Evolutionary conservation across 805 yeast species (phyloP), one percentile per base, ranked within the genome.

Genomic region (Yarrowia yakushimensis): DNA sequence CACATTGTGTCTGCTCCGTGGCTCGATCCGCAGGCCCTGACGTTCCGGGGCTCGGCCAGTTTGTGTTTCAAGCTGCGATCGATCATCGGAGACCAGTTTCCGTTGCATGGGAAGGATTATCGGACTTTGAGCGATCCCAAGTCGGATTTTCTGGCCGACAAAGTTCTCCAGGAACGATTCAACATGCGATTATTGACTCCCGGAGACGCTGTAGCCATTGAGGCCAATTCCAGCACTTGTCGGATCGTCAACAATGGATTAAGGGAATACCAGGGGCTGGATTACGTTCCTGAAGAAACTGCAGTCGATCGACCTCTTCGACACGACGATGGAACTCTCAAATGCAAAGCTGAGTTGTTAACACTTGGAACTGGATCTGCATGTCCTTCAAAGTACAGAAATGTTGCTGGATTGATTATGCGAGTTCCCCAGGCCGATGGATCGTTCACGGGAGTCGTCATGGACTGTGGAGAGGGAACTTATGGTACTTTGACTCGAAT

Each of bases 391-490:
- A 82, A 84, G 64, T 83, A 84, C 67, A 79, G 98, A 67, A 94
- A 94, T 70, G 99, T 94, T 1, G 81, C 88, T 15, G 87, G 94
- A 0, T 88, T 89, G 18, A 72, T 91, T 23, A 79, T 94, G 2
- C 81, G 97, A 65, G 68, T 91, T 0, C 96, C 97, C 27, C 65
- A 45, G 20, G 46, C 31, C 12, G 50, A 27, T 10, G 68, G 66
- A 73, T 9, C 62, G 1, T 59, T 18, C 25, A 59, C 62, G 3
- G 33, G 86, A 2, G 71, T 88, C 0, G 67, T 94, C 22, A 74
- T 94, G 36, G 99, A 94, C 74, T 96, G 94, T n/a, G 99, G 99
- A 17, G 99, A 94, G 71, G 91, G 90, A 64, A 90, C 98, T 0
- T 69, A 87, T 22, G 97, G 96, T 1, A 75, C 88, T 0, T 73